Percentiles rank a stretch among this genome's conserved stretches.
These are phyloP conservation scores for Monosporascus sp. DNA, from an alignment of 2,329 filamentous ascomycete genomes.

Conservation along the genomic window DNA sequence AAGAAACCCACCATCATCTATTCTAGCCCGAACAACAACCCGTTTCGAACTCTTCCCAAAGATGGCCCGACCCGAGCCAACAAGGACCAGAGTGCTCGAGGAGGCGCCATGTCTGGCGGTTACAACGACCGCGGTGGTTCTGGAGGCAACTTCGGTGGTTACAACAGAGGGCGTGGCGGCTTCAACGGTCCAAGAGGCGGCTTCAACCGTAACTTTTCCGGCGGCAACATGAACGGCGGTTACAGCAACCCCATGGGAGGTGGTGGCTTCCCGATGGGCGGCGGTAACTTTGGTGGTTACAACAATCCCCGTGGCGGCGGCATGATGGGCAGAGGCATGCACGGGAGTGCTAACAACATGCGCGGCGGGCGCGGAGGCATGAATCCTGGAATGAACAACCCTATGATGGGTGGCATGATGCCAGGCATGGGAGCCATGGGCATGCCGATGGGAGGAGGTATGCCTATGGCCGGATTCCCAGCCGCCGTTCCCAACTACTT, in stretches of 20 bases:
- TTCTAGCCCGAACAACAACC: conserved; percentile 72
- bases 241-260: conserved; percentile 22
- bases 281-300: conserved; percentile 25
- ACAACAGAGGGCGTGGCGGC: conserved; percentile 21
- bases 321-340: conserved; percentile 28
- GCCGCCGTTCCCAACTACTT: conserved; percentile 21
- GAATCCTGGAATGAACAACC: conserved; percentile 23
- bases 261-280: conserved; percentile 26
- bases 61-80: conserved; percentile 69
- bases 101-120: conserved; percentile 43
- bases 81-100: conserved; percentile 50
- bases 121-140: conserved; percentile 38
- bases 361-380: conserved; percentile 25
- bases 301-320: conserved; percentile 24
- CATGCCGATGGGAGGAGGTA: conserved; percentile 22
- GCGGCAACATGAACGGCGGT: conserved; percentile 24
- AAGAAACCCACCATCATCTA: conserved; percentile 73
- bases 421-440: conserved; percentile 24
- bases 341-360: conserved; percentile 25
- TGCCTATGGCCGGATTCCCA: conserved; percentile 22
- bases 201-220: conserved; percentile 26
- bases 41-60: conserved; percentile 87
- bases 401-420: conserved; percentile 27
- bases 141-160: conserved; percentile 20
- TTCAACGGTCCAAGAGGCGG: conserved; percentile 26